These are phyloP conservation scores for Chimonanthus salicifolius DNA, from an alignment of 164 flowering plant species.

Conservation along the genomic window DNA sequence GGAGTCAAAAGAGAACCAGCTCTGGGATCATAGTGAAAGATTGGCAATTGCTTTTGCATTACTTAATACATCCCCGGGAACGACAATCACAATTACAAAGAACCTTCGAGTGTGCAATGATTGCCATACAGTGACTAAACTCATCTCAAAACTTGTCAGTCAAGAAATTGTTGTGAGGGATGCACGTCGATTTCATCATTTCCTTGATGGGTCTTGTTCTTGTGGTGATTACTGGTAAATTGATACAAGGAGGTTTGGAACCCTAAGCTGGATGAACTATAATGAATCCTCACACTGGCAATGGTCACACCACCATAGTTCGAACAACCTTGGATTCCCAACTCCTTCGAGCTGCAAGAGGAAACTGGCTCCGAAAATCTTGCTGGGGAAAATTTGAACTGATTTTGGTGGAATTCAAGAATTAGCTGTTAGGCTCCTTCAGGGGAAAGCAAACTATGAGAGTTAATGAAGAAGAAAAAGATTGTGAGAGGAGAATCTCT, in stretches of 20 bases:
- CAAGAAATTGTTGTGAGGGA: slow-evolving; percentile 39
- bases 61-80: slow-evolving; percentile 25
- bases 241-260: not conserved
- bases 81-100: slow-evolving; percentile 34
- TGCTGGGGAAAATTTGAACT: too few relatives aligned
- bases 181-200: slow-evolving; percentile 34
- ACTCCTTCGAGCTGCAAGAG: too few relatives aligned
- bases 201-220: slow-evolving; percentile 31
- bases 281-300: too few relatives aligned
- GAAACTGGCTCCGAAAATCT: too few relatives aligned
- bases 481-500: too few relatives aligned
- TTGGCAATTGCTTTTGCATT: slow-evolving; percentile 43
- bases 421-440: too few relatives aligned
- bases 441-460: too few relatives aligned
- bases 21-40: slow-evolving; percentile 46
- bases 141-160: slow-evolving; percentile 32
- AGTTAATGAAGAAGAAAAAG: too few relatives aligned
- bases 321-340: too few relatives aligned
- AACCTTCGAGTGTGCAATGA: slow-evolving; percentile 42
- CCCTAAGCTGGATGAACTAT: too few relatives aligned
- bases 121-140: slow-evolving; percentile 36
- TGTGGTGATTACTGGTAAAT: slow-evolving; percentile 41
- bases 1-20: slow-evolving; percentile 37
- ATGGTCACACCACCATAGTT: too few relatives aligned
- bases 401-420: too few relatives aligned